Evolutionary conservation across 2,329 filamentous ascomycete species (phyloP).

Genomic region (Diaporthe vaccinii): DNA sequence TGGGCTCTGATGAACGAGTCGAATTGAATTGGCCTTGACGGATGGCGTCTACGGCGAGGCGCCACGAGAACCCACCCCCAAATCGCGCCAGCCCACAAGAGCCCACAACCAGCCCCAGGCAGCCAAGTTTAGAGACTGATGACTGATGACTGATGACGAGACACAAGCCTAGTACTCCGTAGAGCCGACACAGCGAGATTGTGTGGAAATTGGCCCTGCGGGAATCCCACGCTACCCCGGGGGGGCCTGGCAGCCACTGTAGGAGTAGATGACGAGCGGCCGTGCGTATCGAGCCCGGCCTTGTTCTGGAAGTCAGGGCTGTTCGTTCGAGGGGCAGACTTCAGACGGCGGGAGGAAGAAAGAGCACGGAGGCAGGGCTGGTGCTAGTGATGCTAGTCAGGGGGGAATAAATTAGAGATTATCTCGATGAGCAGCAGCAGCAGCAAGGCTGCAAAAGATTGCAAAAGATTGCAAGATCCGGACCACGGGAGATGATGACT

Average conservation of each 20-base stretch:
- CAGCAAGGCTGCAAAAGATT: neutral
- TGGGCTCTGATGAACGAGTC: neutral
- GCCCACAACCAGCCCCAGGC: neutral
- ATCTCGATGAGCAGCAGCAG: neutral
- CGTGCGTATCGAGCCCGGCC: neutral
- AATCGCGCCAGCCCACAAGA: constrained; percentile 5
- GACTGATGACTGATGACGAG: neutral
- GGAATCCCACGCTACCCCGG: constrained; percentile 5
- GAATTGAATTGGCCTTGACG: neutral
- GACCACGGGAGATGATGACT: constrained; percentile 4
- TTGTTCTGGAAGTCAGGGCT: neutral
- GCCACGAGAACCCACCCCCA: constrained; percentile 1
- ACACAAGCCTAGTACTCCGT: neutral
- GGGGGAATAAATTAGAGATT: neutral
- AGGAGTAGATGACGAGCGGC: neutral
- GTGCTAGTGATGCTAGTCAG: constrained; percentile 16
- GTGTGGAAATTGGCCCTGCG: constrained; percentile 10
- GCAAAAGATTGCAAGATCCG: constrained; percentile 1
- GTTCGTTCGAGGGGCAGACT: neutral
- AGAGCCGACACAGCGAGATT: neutral
- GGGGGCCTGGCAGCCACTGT: neutral
- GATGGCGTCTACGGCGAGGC: constrained; percentile 21
- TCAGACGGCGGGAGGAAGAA: neutral
- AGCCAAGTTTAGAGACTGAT: neutral
- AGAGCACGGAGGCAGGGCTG: constrained; percentile 5